Conservation (phyloP, 1,139 yeast genomes). For the Geotrichum candidum region DNA sequence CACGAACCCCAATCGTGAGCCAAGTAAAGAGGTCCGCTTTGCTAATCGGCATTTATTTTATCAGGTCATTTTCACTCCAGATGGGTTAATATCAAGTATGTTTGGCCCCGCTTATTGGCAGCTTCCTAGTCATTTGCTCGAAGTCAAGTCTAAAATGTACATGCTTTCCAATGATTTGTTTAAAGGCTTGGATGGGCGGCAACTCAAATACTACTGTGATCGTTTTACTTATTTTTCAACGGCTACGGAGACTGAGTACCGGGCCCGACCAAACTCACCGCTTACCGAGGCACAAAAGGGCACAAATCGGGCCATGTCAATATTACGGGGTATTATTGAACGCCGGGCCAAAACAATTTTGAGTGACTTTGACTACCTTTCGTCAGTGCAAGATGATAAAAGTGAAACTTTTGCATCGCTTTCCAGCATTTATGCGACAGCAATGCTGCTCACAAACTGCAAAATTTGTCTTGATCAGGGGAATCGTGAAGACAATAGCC, state of each 20-base stretch:
- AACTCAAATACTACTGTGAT: neutral
- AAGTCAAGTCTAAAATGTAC: neutral
- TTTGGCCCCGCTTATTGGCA: neutral
- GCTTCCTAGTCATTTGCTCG: neutral
- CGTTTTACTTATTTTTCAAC: neutral
- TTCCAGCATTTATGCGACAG: neutral
- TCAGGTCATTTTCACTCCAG: neutral
- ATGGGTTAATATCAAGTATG: neutral
- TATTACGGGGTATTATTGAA: neutral
- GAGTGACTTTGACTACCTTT: neutral
- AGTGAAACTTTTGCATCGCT: neutral
- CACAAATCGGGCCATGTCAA: neutral
- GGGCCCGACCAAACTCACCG: neutral
- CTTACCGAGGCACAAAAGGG: neutral
- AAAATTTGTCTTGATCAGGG: neutral
- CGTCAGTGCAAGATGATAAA: neutral
- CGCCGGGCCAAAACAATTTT: neutral
- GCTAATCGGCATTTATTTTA: neutral
- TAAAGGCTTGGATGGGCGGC: neutral
- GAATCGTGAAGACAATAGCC: neutral
- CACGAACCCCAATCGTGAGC: neutral
- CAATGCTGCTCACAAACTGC: neutral
- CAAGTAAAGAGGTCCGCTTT: neutral
- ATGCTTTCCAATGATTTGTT: neutral
- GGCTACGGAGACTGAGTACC: neutral